Evolutionary conservation across 139 green algal genomes (phyloP).

Genomic region (Volvox africanus): DNA sequence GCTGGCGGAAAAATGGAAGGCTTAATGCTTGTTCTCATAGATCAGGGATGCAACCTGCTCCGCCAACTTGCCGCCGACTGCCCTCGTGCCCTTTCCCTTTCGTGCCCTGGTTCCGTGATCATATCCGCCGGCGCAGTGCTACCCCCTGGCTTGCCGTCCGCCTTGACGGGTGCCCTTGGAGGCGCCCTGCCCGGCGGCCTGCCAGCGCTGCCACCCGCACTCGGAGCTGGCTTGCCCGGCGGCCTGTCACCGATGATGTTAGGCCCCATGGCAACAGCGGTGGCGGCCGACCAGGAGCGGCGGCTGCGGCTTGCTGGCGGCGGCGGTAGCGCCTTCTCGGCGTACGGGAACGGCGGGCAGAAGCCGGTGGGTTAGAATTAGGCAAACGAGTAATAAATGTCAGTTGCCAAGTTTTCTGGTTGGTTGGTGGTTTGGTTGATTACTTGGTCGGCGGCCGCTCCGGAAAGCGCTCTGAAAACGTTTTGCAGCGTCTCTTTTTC

Average conservation of each 20-base stretch:
- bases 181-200: conserved; percentile 10
- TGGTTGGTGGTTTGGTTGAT: too few relatives aligned
- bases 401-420: too few relatives aligned
- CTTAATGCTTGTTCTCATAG: too few relatives aligned
- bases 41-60: too few relatives aligned
- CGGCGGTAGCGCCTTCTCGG: conserved; percentile 25
- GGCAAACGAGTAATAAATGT: too few relatives aligned
- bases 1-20: too few relatives aligned
- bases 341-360: conserved; percentile 26
- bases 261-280: background rate
- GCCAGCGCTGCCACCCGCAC: background rate
- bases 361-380: background rate
- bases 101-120: too few relatives aligned
- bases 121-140: background rate
- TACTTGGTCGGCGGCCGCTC: too few relatives aligned
- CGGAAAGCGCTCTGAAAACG: too few relatives aligned
- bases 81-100: too few relatives aligned
- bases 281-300: conserved; percentile 5
- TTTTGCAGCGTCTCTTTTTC: too few relatives aligned
- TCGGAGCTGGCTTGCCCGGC: background rate
- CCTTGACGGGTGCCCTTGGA: background rate
- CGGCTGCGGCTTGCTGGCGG: conserved; percentile 34
- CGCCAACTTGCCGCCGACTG: too few relatives aligned
- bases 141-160: background rate
- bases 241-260: conserved; percentile 21